phyloP scores from a whole-genome alignment of 352 stramenopile genomes.

The Phytophthora nicotianae region DNA sequence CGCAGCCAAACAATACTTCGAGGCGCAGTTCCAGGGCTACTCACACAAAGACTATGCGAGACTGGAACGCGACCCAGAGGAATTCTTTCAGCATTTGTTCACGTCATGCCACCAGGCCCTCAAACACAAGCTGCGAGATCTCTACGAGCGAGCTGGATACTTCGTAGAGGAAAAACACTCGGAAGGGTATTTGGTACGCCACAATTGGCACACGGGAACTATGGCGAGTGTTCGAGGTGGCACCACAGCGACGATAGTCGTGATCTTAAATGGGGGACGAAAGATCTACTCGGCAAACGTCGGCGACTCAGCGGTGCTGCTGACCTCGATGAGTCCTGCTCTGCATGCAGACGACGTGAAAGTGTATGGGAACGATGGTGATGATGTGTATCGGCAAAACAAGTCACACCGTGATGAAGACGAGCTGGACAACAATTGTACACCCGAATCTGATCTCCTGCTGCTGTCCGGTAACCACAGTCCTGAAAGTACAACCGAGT shows the following conservation, averaged over 20 bases:
- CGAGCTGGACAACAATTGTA: constrained; percentile 25
- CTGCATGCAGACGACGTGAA: constrained; percentile 40
- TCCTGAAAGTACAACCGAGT: constrained; percentile 81
- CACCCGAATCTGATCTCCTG: constrained; percentile 33
- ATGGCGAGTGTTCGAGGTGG: constrained; percentile 88
- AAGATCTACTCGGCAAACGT: constrained; percentile 86
- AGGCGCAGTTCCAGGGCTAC: constrained; percentile 61
- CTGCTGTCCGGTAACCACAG: constrained; percentile 85
- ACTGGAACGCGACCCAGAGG: constrained; percentile 61
- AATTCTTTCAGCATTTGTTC: constrained; percentile 58
- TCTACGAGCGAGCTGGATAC: constrained; percentile 68
- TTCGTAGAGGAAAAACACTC: constrained; percentile 59
- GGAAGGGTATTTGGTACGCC: constrained; percentile 67
- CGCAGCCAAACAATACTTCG: constrained; percentile 66
- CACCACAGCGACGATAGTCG: constrained; percentile 85
- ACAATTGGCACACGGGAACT: constrained; percentile 37
- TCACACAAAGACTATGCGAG: constrained; percentile 46
- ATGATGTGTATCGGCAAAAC: constrained; percentile 13
- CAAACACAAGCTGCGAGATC: constrained; percentile 58
- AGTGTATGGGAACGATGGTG: constrained; percentile 17
- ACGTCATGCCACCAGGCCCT: constrained; percentile 64
- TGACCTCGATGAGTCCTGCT: constrained; percentile 35
- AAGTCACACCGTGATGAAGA: constrained; percentile 22
- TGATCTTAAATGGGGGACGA: constrained; percentile 68
- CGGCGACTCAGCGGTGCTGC: constrained; percentile 70